Evolutionary conservation across 2,329 filamentous ascomycete genomes (phyloP), one percentile per base, ranked within the genome.

Genomic region (Pestalotiopsis sp.): DNA sequence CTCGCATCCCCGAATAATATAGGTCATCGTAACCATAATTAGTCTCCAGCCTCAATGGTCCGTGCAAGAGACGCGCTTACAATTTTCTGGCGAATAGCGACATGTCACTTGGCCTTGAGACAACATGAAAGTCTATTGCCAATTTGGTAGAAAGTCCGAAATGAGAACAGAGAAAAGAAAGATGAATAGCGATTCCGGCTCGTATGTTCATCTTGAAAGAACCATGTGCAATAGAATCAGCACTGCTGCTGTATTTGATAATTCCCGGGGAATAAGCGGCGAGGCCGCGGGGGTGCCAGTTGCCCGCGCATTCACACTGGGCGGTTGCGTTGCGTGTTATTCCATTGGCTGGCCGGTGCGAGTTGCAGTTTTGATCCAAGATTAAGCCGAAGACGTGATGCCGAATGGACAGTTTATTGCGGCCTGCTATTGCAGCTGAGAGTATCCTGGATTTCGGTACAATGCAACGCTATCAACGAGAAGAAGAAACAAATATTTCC

Each of bases 321-420:
- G 45, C 20, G 45, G 17, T 17, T 52, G 38, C n/a, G 12, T 12
- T 45, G 39, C 41, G 41, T 65, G 41, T 56, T n/a, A 38, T 31
- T 57, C 39, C 39, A 65, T 65, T 65, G 63, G 63, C 31, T 27
- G 39, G 36, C 31, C 56, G 64, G 64, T 20, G 12, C 52, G 52
- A 57, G 57, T 52, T 52, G 45, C 27, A 23, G 13, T 36, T 60
- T 66, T 66, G 52, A 60, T 36, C 52, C 64, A 59, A 66, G 57
- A 66, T 66, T 66, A 66, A 38, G 56, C 64, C 64, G 64, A 66
- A 58, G 20, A 57, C n/a, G 27, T 61, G 36, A 52, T 27, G 11
- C 49, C 63, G 23, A 38, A 27, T 25, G 52, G 5, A 57, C 25
- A 25, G 23, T 38, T 57, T n/a, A 59, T 45, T 25, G 45, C 45